Conservation (phyloP, 352 stramenopile genomes). For the Phytopythium litorale region DNA sequence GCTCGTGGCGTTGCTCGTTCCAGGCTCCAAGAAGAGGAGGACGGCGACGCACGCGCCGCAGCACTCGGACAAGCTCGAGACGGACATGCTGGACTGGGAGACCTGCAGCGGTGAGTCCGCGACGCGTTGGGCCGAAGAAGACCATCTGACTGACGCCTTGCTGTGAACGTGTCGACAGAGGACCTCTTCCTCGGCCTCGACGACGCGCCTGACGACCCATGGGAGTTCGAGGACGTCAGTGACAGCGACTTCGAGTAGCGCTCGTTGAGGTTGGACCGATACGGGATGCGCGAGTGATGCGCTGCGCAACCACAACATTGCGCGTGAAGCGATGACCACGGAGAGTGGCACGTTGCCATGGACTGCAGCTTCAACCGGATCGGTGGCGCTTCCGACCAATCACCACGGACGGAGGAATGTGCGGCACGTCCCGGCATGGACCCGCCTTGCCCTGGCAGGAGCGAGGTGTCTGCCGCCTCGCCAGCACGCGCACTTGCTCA, state of each 20-base stretch:
- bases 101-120: slow-evolving; percentile 46
- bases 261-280: neutral
- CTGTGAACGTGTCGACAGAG: slow-evolving; percentile 10
- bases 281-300: neutral
- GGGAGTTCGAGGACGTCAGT: slow-evolving; percentile 57
- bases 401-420: slow-evolving; percentile 1
- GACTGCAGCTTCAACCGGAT: neutral
- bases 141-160: neutral
- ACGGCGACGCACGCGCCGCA: neutral
- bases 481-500: neutral
- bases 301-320: neutral
- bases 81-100: slow-evolving; percentile 62
- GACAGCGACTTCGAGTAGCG: slow-evolving; percentile 61
- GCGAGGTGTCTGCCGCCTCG: neutral
- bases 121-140: neutral
- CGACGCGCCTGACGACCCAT: slow-evolving; percentile 21
- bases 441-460: neutral
- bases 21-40: slow-evolving; percentile 17
- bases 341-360: neutral
- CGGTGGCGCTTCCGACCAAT: neutral
- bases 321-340: neutral
- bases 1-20: neutral
- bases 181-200: slow-evolving; percentile 23
- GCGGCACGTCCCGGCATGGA: neutral
- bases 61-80: slow-evolving; percentile 24